Evolutionary conservation across 805 yeast species (phyloP).

Genomic region (Wickerhamomyces ciferrii): DNA sequence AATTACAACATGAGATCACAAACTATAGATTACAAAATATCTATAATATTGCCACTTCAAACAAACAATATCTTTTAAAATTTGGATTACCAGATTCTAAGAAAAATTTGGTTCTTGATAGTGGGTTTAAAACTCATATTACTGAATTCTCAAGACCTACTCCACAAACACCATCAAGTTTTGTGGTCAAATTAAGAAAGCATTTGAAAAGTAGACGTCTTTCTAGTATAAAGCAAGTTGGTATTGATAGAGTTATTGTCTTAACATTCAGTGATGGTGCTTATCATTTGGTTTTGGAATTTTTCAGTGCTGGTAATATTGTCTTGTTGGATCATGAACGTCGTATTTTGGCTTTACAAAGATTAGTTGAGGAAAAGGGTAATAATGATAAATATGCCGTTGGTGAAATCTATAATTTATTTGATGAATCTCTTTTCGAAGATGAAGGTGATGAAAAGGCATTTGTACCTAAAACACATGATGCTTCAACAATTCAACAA

Average conservation of each 20-base stretch:
- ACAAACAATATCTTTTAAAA: slow-evolving; percentile 70
- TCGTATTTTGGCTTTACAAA: slow-evolving; percentile 67
- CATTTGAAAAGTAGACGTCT: slow-evolving; percentile 79
- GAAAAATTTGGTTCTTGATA: slow-evolving; percentile 69
- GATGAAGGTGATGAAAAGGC: slow-evolving; percentile 10
- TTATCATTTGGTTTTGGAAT: slow-evolving; percentile 76
- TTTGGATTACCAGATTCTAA: slow-evolving; percentile 83
- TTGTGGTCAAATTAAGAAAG: slow-evolving; percentile 81
- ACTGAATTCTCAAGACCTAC: slow-evolving; percentile 80
- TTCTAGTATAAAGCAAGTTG: slow-evolving; percentile 67
- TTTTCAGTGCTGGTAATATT: slow-evolving; percentile 93
- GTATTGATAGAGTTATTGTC: slow-evolving; percentile 78
- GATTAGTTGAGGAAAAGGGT: slow-evolving; percentile 72
- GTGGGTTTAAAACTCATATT: slow-evolving; percentile 76
- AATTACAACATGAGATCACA: slow-evolving; percentile 50
- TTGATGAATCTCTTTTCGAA: slow-evolving; percentile 46
- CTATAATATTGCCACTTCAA: slow-evolving; percentile 70
- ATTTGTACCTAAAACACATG: slow-evolving; percentile 3
- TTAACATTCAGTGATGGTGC: slow-evolving; percentile 81
- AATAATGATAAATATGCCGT: slow-evolving; percentile 64
- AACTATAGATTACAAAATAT: slow-evolving; percentile 78
- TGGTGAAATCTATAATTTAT: slow-evolving; percentile 63
- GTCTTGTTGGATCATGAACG: slow-evolving; percentile 65
- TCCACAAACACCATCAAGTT: slow-evolving; percentile 77
- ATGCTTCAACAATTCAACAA: slow-evolving; percentile 12